Conservation (phyloP, 768 basidiomycete genomes). For the Russula olivacea region DNA sequence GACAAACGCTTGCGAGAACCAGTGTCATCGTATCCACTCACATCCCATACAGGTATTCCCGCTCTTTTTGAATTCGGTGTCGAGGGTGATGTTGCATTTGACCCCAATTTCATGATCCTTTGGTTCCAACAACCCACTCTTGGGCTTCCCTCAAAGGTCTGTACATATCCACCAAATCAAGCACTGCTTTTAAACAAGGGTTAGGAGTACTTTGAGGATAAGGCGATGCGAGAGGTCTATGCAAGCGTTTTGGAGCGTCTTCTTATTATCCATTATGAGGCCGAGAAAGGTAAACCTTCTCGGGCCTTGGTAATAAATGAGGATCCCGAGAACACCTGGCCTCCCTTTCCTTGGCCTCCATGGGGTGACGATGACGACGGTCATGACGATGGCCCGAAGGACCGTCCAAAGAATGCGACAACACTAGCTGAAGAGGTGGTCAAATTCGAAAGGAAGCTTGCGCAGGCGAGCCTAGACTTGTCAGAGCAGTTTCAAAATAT, state of each 20-base stretch:
- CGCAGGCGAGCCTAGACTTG: conserved; percentile 75
- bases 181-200: conserved; percentile 3
- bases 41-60: conserved; percentile 50
- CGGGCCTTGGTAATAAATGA: conserved; percentile 30
- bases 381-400: conserved; percentile 39
- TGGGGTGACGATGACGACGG: conserved; percentile 51
- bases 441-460: conserved; percentile 71
- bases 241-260: conserved; percentile 60
- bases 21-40: conserved; percentile 3
- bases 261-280: conserved; percentile 51
- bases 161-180: background rate
- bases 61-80: conserved; percentile 77
- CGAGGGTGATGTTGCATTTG: conserved; percentile 81
- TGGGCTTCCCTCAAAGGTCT: conserved; percentile 82
- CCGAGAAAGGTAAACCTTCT: conserved; percentile 31
- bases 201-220: conserved; percentile 88
- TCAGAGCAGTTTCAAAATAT: conserved; percentile 33
- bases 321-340: conserved; percentile 50
- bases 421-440: conserved; percentile 68
- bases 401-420: conserved; percentile 49
- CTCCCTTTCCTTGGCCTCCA: conserved; percentile 83
- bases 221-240: conserved; percentile 63
- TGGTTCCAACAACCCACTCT: conserved; percentile 81
- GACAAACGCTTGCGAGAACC: background rate
- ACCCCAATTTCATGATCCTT: conserved; percentile 79